Evolutionary conservation across 2,329 filamentous ascomycete species (phyloP).

Genomic region (Cercospora zeina): DNA sequence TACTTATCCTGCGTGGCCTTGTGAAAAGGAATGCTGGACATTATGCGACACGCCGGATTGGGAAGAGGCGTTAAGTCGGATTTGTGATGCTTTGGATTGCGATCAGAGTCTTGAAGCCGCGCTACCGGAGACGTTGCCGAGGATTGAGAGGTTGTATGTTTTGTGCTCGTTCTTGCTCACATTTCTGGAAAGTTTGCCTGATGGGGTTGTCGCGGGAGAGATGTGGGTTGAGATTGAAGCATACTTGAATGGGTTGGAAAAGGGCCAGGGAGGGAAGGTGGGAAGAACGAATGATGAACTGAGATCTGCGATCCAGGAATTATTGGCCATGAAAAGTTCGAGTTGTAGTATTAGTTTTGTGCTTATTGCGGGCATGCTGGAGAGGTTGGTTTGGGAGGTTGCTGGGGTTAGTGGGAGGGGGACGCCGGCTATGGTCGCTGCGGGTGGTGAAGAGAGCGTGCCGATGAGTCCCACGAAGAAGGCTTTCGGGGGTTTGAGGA

Average conservation of each 20-base stretch:
- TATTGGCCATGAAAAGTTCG: slow-evolving; percentile 64
- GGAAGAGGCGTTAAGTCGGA: slow-evolving; percentile 46
- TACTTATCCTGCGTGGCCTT: slow-evolving; percentile 60
- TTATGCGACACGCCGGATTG: slow-evolving; percentile 45
- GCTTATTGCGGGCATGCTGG: slow-evolving; percentile 77
- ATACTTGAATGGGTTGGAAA: slow-evolving; percentile 54
- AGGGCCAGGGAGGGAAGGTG: slow-evolving; percentile 41
- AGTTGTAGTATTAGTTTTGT: slow-evolving; percentile 88
- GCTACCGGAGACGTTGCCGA: slow-evolving; percentile 63
- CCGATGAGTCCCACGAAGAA: slow-evolving; percentile 41
- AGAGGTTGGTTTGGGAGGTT: slow-evolving; percentile 57
- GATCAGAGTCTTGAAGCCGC: slow-evolving; percentile 62
- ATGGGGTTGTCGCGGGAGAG: slow-evolving; percentile 71
- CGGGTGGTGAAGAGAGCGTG: slow-evolving; percentile 23
- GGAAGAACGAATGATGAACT: slow-evolving; percentile 55
- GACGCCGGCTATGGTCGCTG: slow-evolving; percentile 22
- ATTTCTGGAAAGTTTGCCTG: slow-evolving; percentile 73
- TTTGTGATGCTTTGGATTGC: slow-evolving; percentile 69
- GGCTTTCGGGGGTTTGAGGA: slow-evolving; percentile 36
- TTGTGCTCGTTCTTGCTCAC: slow-evolving; percentile 69
- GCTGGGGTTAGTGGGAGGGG: slow-evolving; percentile 10
- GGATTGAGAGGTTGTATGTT: slow-evolving; percentile 70
- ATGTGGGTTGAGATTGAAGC: slow-evolving; percentile 71
- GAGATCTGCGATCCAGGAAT: slow-evolving; percentile 67
- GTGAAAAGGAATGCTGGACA: slow-evolving; percentile 54